phyloP scores from a whole-genome alignment of 352 stramenopile species.

The Phytophthora citrophthora region DNA sequence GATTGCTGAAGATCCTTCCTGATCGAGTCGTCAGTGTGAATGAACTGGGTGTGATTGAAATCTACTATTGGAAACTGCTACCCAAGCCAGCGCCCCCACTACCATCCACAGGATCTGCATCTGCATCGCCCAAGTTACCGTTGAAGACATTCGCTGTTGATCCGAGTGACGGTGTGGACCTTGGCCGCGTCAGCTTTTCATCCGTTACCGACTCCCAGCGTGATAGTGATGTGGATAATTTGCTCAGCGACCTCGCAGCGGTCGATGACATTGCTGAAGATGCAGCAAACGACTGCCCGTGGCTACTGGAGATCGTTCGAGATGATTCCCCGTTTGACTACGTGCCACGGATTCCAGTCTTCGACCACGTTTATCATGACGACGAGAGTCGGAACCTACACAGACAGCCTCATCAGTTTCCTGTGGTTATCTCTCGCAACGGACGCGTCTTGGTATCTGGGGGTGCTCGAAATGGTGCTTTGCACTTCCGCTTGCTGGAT shows the following conservation, averaged over 20 bases:
- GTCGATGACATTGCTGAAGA: slow-evolving; percentile 7
- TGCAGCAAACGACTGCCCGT: slow-evolving; percentile 51
- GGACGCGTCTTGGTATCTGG: slow-evolving; percentile 77
- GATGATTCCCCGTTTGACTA: slow-evolving; percentile 84
- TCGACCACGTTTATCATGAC: slow-evolving; percentile 47
- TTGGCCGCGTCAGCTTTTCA: slow-evolving; percentile 18
- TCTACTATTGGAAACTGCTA: slow-evolving; percentile 85
- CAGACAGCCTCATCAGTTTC: slow-evolving; percentile 36
- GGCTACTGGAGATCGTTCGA: slow-evolving; percentile 69
- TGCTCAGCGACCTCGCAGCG: slow-evolving; percentile 8
- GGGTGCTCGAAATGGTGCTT: slow-evolving; percentile 70
- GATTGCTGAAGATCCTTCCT: slow-evolving; percentile 73
- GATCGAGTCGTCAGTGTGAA: slow-evolving; percentile 85
- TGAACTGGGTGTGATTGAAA: slow-evolving; percentile 84
- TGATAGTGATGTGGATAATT: slow-evolving; percentile 23
- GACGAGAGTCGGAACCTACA: slow-evolving; percentile 21
- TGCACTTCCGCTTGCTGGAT: slow-evolving; percentile 81
- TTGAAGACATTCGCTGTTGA: slow-evolving; percentile 27
- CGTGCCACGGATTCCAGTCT: slow-evolving; percentile 80
- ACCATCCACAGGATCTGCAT: slow-evolving; percentile 5
- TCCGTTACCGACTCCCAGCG: slow-evolving; percentile 14
- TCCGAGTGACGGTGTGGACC: slow-evolving; percentile 7
- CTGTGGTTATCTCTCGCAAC: slow-evolving; percentile 71
- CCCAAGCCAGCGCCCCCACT: slow-evolving; percentile 48
- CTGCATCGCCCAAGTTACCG: slow-evolving; percentile 19